Percentiles rank a stretch among this genome's conserved stretches.
Evolutionary conservation across 345 rosid species (phyloP).

Genomic region (Eutrema yunnanense): DNA sequence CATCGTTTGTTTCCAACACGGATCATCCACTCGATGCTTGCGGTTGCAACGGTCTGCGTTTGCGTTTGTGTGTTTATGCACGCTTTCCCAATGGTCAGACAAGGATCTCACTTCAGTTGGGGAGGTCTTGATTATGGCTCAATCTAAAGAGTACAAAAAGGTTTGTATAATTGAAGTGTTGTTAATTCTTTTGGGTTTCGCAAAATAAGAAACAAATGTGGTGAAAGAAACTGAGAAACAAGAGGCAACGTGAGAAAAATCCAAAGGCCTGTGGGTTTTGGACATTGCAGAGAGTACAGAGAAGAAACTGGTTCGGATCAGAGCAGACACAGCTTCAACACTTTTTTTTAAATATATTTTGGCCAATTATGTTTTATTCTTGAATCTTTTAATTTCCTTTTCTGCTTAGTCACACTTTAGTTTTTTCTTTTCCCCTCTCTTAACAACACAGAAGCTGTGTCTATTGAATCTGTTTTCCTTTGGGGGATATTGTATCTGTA

Average conservation of each 20-base stretch:
- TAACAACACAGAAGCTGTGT: conserved; percentile 12
- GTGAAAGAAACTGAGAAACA: not conserved
- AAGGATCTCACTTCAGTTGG: conserved; percentile 71
- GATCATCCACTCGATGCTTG: conserved; percentile 67
- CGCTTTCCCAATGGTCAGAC: conserved; percentile 53
- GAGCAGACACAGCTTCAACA: conserved; percentile 7
- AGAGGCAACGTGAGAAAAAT: not conserved
- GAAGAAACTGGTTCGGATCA: not conserved
- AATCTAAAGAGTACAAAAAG: conserved; percentile 22
- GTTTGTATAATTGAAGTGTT: not conserved
- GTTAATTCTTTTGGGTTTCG: not conserved
- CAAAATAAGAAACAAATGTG: not conserved
- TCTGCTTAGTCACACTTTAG: not conserved
- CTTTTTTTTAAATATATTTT: not conserved
- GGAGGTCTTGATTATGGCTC: conserved; percentile 64
- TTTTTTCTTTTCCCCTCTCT: not conserved
- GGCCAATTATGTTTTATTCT: conserved; percentile 13
- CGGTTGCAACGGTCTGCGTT: conserved; percentile 83
- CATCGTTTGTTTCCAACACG: conserved; percentile 68
- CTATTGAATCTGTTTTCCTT: not conserved
- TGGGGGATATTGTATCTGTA: not conserved
- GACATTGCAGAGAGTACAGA: conserved; percentile 2
- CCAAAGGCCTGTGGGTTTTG: not conserved
- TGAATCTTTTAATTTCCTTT: not conserved
- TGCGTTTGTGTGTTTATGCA: conserved; percentile 82